phyloP scores from a whole-genome alignment of 2,329 filamentous ascomycete genomes.

The Hypoxylon sp. region DNA sequence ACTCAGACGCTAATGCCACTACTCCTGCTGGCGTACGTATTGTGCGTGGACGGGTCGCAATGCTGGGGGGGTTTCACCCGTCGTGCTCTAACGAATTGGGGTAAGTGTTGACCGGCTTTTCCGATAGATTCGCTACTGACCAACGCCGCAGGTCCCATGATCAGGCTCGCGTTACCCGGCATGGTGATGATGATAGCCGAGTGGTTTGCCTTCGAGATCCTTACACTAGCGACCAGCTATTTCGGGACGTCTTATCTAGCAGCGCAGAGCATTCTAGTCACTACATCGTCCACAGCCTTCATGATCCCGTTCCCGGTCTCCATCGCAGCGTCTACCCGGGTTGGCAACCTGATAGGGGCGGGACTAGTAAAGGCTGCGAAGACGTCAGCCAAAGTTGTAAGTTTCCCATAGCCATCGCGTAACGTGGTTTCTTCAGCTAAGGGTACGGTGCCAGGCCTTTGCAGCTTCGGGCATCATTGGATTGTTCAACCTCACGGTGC shows the following conservation, averaged over 20 bases:
- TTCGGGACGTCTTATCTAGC: conserved; percentile 82
- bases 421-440: conserved; percentile 15
- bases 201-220: conserved; percentile 89
- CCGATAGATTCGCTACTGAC: conserved; percentile 12
- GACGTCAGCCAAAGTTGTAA: conserved; percentile 77
- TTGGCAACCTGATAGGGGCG: conserved; percentile 92
- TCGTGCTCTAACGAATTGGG: conserved; percentile 77
- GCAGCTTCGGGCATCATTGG: conserved; percentile 74
- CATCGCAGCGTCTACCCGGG: conserved; percentile 85
- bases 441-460: conserved; percentile 59
- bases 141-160: conserved; percentile 68
- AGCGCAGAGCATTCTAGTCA: conserved; percentile 85
- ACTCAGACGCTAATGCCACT: conserved; percentile 79
- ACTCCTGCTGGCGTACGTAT: conserved; percentile 77
- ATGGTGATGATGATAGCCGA: conserved; percentile 95
- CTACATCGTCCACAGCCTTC: conserved; percentile 80
- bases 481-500: conserved; percentile 76
- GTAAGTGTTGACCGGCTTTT: conserved; percentile 37
- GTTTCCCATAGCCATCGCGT: conserved; percentile 37
- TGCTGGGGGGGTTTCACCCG: conserved; percentile 84
- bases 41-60: conserved; percentile 73
- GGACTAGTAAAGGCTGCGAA: conserved; percentile 81
- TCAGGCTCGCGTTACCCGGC: conserved; percentile 85
- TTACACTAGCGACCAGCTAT: conserved; percentile 83
- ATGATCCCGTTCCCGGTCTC: conserved; percentile 92